A percentile compares a stretch with the other conserved stretches of the same genome.
Conservation (phyloP, 352 stramenopile species). For the Globisporangium paddicum region DNA sequence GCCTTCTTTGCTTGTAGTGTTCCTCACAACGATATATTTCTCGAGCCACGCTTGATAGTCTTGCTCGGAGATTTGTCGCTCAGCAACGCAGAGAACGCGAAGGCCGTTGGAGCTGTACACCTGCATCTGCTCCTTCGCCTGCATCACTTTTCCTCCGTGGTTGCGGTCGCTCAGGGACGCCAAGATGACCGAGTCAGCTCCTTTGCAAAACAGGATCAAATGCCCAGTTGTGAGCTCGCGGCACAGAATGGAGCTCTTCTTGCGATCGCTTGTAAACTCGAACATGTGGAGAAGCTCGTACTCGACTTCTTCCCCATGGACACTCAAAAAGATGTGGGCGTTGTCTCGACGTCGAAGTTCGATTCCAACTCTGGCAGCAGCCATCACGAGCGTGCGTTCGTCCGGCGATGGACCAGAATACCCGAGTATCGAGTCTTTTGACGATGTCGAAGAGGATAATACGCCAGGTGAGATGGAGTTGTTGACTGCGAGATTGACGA, state of each 20-base stretch:
- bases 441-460: neutral
- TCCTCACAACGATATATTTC: slow-evolving; percentile 23
- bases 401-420: slow-evolving; percentile 83
- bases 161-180: slow-evolving; percentile 30
- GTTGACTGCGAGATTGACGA: slow-evolving; percentile 57
- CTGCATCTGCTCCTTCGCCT: slow-evolving; percentile 43
- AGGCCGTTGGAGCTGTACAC: slow-evolving; percentile 54
- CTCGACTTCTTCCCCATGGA: slow-evolving; percentile 22
- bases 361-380: slow-evolving; percentile 40
- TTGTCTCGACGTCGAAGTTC: slow-evolving; percentile 30
- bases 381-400: slow-evolving; percentile 62
- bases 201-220: slow-evolving; percentile 67
- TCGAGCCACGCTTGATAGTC: slow-evolving; percentile 54
- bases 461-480: slow-evolving; percentile 44
- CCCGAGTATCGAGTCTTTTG: slow-evolving; percentile 16
- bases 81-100: slow-evolving; percentile 66
- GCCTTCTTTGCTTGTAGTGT: neutral
- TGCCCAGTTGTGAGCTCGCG: slow-evolving; percentile 22
- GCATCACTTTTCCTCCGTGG: slow-evolving; percentile 20
- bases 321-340: slow-evolving; percentile 21
- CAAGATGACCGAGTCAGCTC: slow-evolving; percentile 87
- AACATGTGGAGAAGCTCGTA: slow-evolving; percentile 54
- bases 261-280: slow-evolving; percentile 62
- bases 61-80: slow-evolving; percentile 39
- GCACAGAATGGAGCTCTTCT: slow-evolving; percentile 61